These are phyloP conservation scores for Tolypocladium capitatum DNA, from an alignment of 2,329 filamentous ascomycete species.

Conservation along the genomic window DNA sequence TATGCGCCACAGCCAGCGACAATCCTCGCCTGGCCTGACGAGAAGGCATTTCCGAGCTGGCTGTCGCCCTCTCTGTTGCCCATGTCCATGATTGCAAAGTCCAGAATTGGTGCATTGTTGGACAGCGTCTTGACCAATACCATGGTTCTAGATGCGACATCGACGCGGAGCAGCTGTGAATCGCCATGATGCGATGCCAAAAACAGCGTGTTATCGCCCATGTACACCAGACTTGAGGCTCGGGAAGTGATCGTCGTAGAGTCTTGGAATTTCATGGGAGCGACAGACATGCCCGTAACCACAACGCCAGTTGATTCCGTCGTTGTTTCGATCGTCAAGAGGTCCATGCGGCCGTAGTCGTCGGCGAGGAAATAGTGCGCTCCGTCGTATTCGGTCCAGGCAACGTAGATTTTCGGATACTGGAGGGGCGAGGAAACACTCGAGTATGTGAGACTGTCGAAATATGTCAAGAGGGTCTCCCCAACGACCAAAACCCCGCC, in stretches of 20 bases:
- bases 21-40: constrained; percentile 84
- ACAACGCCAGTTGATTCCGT: constrained; percentile 51
- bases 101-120: constrained; percentile 84
- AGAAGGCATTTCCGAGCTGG: constrained; percentile 72
- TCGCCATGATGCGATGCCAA: constrained; percentile 89
- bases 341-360: constrained; percentile 73
- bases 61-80: constrained; percentile 69
- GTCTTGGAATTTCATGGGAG: constrained; percentile 21
- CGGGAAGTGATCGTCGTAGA: constrained; percentile 44
- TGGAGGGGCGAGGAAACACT: constrained; percentile 51
- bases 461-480: constrained; percentile 72
- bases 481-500: constrained; percentile 65
- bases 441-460: constrained; percentile 62
- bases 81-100: constrained; percentile 95
- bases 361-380: constrained; percentile 80
- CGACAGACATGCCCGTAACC: constrained; percentile 61
- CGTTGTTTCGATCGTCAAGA: constrained; percentile 64
- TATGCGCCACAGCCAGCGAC: constrained; percentile 88
- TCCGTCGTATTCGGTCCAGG: constrained; percentile 76
- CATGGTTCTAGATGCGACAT: constrained; percentile 29
- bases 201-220: constrained; percentile 62
- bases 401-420: constrained; percentile 75
- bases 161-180: constrained; percentile 63
- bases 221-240: constrained; percentile 65
- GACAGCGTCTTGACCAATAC: constrained; percentile 52